These are phyloP conservation scores for Anaeramoeba flamelloides DNA, from an alignment of 78 protist genomes.

Conservation along the genomic window DNA sequence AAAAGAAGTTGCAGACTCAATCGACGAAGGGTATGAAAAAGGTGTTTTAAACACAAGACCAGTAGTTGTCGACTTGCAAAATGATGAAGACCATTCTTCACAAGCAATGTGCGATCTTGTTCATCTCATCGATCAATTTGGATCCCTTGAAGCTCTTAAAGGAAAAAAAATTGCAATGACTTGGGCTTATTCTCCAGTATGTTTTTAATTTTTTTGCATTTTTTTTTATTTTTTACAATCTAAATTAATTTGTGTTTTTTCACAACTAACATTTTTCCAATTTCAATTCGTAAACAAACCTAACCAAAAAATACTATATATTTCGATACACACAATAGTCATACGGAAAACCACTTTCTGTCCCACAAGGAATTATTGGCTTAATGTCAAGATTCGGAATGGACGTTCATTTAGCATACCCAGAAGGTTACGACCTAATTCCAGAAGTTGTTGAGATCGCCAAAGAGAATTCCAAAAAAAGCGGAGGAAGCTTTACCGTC, in stretches of 20 bases:
- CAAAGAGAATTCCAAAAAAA: constrained; percentile 6
- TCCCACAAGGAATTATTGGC: constrained; percentile 31
- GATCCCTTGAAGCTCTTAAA: constrained; percentile 18
- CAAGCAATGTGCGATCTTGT: constrained; percentile 31
- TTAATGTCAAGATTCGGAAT: constrained; percentile 30
- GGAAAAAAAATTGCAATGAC: constrained; percentile 41
- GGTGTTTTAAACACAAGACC: constrained; percentile 33
- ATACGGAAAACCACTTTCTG: constrained; percentile 35
- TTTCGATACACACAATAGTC: too few relatives aligned
- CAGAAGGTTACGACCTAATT: constrained; percentile 33
- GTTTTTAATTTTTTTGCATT: too few relatives aligned
- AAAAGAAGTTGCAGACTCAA: constrained; percentile 16
- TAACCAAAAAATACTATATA: too few relatives aligned
- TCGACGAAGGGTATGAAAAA: constrained; percentile 13
- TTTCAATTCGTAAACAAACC: too few relatives aligned
- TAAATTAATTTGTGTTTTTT: too few relatives aligned
- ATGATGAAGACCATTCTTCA: constrained; percentile 39
- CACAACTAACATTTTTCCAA: too few relatives aligned
- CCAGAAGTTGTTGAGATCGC: constrained; percentile 28
- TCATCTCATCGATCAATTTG: constrained; percentile 23
- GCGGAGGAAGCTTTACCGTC: constrained; percentile 23
- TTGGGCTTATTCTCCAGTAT: constrained; percentile 40
- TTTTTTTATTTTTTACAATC: too few relatives aligned
- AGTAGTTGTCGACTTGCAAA: constrained; percentile 22
- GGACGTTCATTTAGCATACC: constrained; percentile 28